phyloP scores from a whole-genome alignment of 306 rosid genomes.

The Begonia loranthoides region DNA sequence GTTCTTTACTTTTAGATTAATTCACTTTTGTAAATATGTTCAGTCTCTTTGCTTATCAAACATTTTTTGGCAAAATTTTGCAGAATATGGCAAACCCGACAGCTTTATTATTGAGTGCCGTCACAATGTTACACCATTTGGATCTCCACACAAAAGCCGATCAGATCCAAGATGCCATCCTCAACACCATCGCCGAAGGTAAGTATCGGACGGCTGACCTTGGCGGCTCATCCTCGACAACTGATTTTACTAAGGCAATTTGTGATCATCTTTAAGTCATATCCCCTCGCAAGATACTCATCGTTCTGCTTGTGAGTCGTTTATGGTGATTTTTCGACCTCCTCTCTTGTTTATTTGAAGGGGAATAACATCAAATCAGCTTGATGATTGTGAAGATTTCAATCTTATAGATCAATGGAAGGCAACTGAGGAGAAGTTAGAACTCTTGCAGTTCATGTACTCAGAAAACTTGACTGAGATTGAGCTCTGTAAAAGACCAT shows the following conservation, averaged over 20 bases:
- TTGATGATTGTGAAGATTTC: too few species aligned
- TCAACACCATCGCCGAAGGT: slow-evolving; percentile 78
- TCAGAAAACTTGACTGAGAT: too few species aligned
- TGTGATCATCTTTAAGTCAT: slow-evolving; percentile 57
- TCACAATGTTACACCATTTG: slow-evolving; percentile 83
- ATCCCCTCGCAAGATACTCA: background rate
- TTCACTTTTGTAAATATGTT: background rate
- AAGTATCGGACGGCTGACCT: slow-evolving; percentile 91
- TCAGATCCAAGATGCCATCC: slow-evolving; percentile 67
- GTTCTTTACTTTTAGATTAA: too few species aligned
- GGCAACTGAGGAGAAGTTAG: too few species aligned
- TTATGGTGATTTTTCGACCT: background rate
- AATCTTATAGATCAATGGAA: too few species aligned
- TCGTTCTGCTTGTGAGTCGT: background rate
- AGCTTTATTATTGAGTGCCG: slow-evolving; percentile 80
- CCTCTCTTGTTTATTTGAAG: background rate
- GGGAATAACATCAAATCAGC: background rate
- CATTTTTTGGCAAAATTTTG: slow-evolving; percentile 11
- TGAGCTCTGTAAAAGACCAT: too few species aligned
- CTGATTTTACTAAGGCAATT: slow-evolving; percentile 68
- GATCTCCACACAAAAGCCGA: slow-evolving; percentile 67
- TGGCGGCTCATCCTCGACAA: slow-evolving; percentile 70
- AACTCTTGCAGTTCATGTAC: too few species aligned
- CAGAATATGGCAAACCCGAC: slow-evolving; percentile 97
- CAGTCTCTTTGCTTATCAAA: background rate